Base-by-base conservation (phyloP, 2,329 filamentous ascomycete genomes). In the Gliomastix tumulicola region DNA sequence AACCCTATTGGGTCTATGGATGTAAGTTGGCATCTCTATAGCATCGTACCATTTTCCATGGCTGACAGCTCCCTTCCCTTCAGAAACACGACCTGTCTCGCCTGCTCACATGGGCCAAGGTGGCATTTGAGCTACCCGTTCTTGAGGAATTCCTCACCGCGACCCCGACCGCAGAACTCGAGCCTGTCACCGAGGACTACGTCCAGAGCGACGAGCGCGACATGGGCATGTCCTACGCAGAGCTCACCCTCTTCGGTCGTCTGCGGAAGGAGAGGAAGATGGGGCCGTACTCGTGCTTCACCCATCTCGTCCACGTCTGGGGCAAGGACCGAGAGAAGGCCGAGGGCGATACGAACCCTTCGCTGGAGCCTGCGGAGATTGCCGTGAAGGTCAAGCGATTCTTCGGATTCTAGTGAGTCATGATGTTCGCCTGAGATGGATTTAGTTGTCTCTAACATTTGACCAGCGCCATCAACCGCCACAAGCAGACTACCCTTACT, bases 11-110 rank as follows among this genome's bases (percentile, higher is more conserved):
- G 44, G 50, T 64, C 62, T 13, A 68, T 66, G 19, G 60, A n/a
- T n/a, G n/a, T n/a, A n/a, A n/a, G n/a, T n/a, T n/a, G n/a, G n/a
- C n/a, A n/a, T n/a, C n/a, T n/a, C n/a, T n/a, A n/a, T n/a, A n/a
- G n/a, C n/a, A n/a, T n/a, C n/a, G n/a, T n/a, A n/a, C n/a, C n/a
- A n/a, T n/a, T n/a, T n/a, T n/a, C n/a, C n/a, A n/a, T n/a, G n/a
- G n/a, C n/a, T n/a, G n/a, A n/a, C n/a, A n/a, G n/a, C n/a, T n/a
- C n/a, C n/a, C n/a, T n/a, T n/a, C n/a, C n/a, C n/a, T n/a, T n/a
- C n/a, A 41, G 22, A 86, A 86, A 53, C 74, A 69, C 3, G 82
- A 86, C 45, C 66, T 83, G 3, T 82, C 77, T 49, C 56, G 64
- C 13, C 84, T 87, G 58, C 78, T 83, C 43, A 56, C 55, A 23